Conservation (phyloP, 1,139 yeast species). For the Geotrichum restrictum region DNA sequence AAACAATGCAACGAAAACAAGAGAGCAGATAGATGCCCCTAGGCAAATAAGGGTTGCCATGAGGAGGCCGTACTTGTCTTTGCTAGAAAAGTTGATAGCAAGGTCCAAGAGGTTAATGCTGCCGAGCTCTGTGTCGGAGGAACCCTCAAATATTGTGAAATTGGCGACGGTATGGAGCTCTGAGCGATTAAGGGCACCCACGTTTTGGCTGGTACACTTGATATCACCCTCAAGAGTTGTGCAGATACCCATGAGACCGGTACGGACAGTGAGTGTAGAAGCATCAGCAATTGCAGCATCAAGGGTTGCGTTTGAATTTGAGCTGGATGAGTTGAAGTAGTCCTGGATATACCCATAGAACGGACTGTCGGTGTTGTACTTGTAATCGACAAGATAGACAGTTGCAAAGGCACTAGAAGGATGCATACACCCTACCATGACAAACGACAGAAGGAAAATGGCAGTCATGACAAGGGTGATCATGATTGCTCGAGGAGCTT, state of each 20-base stretch:
- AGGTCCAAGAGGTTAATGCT: conserved; percentile 6
- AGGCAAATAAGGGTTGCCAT: conserved; percentile 7
- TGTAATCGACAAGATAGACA: conserved; percentile 46
- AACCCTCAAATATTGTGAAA: conserved; percentile 2
- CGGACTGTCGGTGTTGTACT: conserved; percentile 46
- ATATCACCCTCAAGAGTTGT: conserved; percentile 8
- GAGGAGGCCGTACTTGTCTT: conserved; percentile 6
- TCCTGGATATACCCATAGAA: conserved; percentile 40
- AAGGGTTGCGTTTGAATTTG: conserved; percentile 19
- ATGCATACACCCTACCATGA: conserved; percentile 52
- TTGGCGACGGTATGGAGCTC: conserved; percentile 11
- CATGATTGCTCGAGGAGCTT: conserved; percentile 10
- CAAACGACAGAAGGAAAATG: conserved; percentile 46
- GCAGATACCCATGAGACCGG: conserved; percentile 16
- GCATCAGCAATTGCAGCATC: background rate
- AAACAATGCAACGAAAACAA: conserved; percentile 7
- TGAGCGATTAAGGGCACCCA: conserved; percentile 3
- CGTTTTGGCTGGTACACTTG: conserved; percentile 10
- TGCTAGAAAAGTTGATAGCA: conserved; percentile 1
- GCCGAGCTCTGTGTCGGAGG: background rate
- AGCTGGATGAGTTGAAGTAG: conserved; percentile 31
- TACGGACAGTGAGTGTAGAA: conserved; percentile 1
- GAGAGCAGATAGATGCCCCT: background rate
- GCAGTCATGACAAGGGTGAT: conserved; percentile 36
- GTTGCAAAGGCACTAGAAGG: conserved; percentile 44